Conservation (phyloP, 192 early-diverging fungal genomes). For the Dispira parvispora region DNA sequence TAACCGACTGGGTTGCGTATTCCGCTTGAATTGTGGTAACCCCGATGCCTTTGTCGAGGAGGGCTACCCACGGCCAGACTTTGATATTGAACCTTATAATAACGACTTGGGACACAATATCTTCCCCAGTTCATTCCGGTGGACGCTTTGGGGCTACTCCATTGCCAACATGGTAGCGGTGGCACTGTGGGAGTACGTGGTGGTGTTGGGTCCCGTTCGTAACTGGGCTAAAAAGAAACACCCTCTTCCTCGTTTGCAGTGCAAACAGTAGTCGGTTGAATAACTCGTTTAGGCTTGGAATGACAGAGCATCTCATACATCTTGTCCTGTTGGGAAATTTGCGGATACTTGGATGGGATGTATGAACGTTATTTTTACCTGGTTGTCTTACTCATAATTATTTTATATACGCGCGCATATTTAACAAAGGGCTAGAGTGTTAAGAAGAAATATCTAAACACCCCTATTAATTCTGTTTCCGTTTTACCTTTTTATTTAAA, state of each 20-base stretch:
- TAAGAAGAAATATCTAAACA: too few relatives aligned
- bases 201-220: conserved; percentile 31
- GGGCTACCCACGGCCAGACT: conserved; percentile 17
- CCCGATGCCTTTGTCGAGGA: conserved; percentile 20
- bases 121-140: conserved; percentile 34
- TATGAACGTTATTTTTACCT: too few relatives aligned
- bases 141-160: conserved; percentile 32
- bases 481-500: too few relatives aligned
- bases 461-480: too few relatives aligned
- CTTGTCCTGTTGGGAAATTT: too few relatives aligned
- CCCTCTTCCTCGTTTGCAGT: conserved; percentile 23
- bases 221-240: conserved; percentile 24
- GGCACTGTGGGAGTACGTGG: conserved; percentile 26
- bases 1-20: conserved; percentile 32
- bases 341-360: too few relatives aligned
- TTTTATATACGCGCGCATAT: too few relatives aligned
- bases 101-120: conserved; percentile 40
- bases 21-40: conserved; percentile 58
- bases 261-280: conserved; percentile 14
- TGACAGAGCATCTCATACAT: too few relatives aligned
- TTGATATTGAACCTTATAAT: conserved; percentile 33
- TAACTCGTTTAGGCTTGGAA: too few relatives aligned
- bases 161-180: conserved; percentile 26
- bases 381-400: too few relatives aligned
- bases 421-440: too few relatives aligned